Base-by-base conservation (phyloP, 2,329 filamentous ascomycete genomes). In the Cladosporium sp. region DNA sequence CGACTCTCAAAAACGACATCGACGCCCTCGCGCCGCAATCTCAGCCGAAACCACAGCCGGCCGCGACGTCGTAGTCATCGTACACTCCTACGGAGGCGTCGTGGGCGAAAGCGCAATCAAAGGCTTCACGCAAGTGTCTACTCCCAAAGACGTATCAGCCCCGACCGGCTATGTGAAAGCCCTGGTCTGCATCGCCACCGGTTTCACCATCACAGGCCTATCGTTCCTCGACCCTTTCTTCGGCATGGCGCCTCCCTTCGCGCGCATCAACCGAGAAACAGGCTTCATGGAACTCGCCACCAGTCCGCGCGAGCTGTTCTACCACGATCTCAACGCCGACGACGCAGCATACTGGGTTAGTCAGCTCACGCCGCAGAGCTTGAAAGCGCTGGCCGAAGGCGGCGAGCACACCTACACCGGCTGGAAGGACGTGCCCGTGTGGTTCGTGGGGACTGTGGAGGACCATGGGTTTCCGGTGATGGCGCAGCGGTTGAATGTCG, bases 371-470 rank as follows among this genome's bases (percentile, higher is more conserved):
- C 22, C 41, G 9, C 54, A 53, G 32, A 53, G 41, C 37, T 43
- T 53, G 5, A 53, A 51, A 13, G 37, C 54, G 13, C 44, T 55
- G 24, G 45, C 38, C 36, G 51, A 55, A 38, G 54, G 54, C 11
- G 54, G 54, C 7, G 54, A 55, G 36, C 39, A 55, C 37, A 51
- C 39, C 4, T 55, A 55, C 29, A 47, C 54, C 4, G 54, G 54
- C 22, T 55, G 54, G 54, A 40, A 40, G 40, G 51, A 55, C 18
- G 51, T 54, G 6, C 54, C 54, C 17, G 41, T 37, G 3, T 55
- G 51, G 47, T 55, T 48, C n/a, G 34, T 55, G 27, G 54, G 42
- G 1, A 45, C 54, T 3, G 34, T 34, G 13, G 43, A 51, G 19
- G 54, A 55, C 29, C 30, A 27, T 36, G 54, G 37, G 5, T n/a